Conservation (phyloP, 805 yeast species). For the Candida adriatica region DNA sequence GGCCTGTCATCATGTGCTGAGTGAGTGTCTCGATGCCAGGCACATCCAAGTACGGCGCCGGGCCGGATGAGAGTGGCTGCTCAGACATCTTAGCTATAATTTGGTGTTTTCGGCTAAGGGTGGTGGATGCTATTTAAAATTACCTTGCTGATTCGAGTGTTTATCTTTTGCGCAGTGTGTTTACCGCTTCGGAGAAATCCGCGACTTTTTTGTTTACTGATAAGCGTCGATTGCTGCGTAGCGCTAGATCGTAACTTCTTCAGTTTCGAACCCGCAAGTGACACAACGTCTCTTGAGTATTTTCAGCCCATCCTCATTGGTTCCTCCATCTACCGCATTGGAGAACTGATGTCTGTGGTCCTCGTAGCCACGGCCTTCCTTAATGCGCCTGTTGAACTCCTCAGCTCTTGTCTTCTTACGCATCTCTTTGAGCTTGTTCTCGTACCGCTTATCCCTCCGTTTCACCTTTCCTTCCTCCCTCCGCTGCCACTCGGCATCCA, state of each 20-base stretch:
- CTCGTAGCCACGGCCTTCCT: slow-evolving; percentile 51
- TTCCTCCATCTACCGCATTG: slow-evolving; percentile 41
- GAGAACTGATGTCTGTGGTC: slow-evolving; percentile 76
- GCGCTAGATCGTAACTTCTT: slow-evolving; percentile 50
- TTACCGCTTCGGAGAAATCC: too few relatives aligned
- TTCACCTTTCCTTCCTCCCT: slow-evolving; percentile 67
- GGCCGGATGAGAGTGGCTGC: slow-evolving; percentile 16
- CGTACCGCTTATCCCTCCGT: slow-evolving; percentile 73
- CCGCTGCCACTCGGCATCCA: slow-evolving; percentile 89
- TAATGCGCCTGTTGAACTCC: slow-evolving; percentile 64
- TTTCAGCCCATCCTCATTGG: slow-evolving; percentile 32
- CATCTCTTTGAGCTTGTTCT: slow-evolving; percentile 78
- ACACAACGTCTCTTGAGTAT: slow-evolving; percentile 56
- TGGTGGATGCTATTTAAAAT: too few relatives aligned
- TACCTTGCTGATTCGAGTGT: too few relatives aligned
- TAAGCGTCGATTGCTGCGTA: too few relatives aligned
- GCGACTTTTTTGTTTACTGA: too few relatives aligned
- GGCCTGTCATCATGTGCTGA: slow-evolving; percentile 15
- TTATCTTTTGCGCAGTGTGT: too few relatives aligned
- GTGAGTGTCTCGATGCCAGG: slow-evolving; percentile 19
- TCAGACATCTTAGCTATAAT: slow-evolving; percentile 11
- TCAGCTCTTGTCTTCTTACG: slow-evolving; percentile 89
- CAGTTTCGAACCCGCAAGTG: slow-evolving; percentile 79
- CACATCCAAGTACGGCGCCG: slow-evolving; percentile 21
- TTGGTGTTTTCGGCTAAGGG: too few relatives aligned